Evolutionary conservation across 2,329 filamentous ascomycete species (phyloP).

Genomic region (Botrytis fragariae): DNA sequence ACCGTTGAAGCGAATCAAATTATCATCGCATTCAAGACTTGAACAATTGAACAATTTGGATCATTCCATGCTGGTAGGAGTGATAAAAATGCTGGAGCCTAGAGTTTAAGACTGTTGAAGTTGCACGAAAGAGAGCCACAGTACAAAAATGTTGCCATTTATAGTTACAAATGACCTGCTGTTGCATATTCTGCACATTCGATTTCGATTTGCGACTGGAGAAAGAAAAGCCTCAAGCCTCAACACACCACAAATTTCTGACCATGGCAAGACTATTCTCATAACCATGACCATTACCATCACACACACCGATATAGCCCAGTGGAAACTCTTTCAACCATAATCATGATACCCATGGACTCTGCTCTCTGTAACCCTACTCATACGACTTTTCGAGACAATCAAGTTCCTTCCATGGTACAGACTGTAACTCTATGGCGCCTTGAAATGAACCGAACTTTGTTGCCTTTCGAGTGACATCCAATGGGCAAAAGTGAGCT

Average conservation of each 20-base stretch:
- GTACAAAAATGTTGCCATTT: constrained; percentile 7
- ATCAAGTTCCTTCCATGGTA: constrained; percentile 13
- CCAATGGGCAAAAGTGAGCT: background rate
- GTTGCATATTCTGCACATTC: constrained; percentile 16
- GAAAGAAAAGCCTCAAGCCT: constrained; percentile 3
- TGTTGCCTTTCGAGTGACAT: background rate
- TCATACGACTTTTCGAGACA: constrained; percentile 9
- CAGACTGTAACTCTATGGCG: constrained; percentile 1
- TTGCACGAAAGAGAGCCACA: constrained; percentile 13
- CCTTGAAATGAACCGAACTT: background rate
- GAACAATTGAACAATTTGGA: background rate
- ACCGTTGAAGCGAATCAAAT: background rate
- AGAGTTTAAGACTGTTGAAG: constrained; percentile 14
- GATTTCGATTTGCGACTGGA: constrained; percentile 17
- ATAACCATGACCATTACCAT: background rate
- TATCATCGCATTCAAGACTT: constrained; percentile 1
- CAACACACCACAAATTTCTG: constrained; percentile 4
- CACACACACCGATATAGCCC: constrained; percentile 1
- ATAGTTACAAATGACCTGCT: constrained; percentile 12
- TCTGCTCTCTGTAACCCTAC: constrained; percentile 9
- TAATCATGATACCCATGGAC: background rate
- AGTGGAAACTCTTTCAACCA: constrained; percentile 1
- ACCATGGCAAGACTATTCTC: background rate
- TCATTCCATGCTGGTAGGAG: constrained; percentile 4
- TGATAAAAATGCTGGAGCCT: constrained; percentile 16